These are phyloP conservation scores for Trichocomaceae sp. DNA, from an alignment of 2,329 filamentous ascomycete species.

Conservation along the genomic window DNA sequence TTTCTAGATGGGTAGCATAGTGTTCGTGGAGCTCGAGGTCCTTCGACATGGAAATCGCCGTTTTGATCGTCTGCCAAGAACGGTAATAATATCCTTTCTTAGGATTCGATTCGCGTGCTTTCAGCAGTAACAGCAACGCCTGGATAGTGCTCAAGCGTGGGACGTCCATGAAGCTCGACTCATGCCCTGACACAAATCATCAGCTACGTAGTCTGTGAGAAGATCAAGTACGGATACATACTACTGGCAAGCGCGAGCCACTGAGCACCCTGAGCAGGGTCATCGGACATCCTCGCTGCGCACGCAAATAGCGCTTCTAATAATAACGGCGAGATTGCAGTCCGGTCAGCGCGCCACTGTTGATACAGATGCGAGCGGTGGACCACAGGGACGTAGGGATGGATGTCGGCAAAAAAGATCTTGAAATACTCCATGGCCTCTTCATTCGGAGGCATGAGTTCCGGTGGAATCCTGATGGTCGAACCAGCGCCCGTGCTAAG, in stretches of 20 bases:
- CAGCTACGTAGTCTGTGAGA: conserved; percentile 6
- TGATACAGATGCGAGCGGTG: conserved; percentile 77
- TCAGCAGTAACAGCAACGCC: conserved; percentile 77
- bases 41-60: conserved; percentile 86
- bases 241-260: conserved; percentile 87
- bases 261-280: conserved; percentile 76
- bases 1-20: conserved; percentile 67
- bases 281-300: conserved; percentile 73
- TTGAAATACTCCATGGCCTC: conserved; percentile 79
- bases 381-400: conserved; percentile 86
- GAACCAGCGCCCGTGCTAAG: conserved; percentile 62
- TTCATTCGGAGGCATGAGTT: conserved; percentile 85
- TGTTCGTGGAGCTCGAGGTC: conserved; percentile 88
- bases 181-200: conserved; percentile 57
- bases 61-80: conserved; percentile 93
- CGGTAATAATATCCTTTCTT: conserved; percentile 94
- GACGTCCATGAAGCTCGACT: conserved; percentile 88
- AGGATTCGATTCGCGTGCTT: conserved; percentile 84
- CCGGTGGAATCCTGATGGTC: conserved; percentile 80
- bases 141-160: conserved; percentile 87
- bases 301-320: conserved; percentile 90
- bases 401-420: conserved; percentile 82
- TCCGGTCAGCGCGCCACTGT: conserved; percentile 77
- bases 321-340: conserved; percentile 81
- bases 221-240: conserved; percentile 40